phyloP scores from a whole-genome alignment of 495 filamentous ascomycete genomes.

The Evansstolkia leycettana region DNA sequence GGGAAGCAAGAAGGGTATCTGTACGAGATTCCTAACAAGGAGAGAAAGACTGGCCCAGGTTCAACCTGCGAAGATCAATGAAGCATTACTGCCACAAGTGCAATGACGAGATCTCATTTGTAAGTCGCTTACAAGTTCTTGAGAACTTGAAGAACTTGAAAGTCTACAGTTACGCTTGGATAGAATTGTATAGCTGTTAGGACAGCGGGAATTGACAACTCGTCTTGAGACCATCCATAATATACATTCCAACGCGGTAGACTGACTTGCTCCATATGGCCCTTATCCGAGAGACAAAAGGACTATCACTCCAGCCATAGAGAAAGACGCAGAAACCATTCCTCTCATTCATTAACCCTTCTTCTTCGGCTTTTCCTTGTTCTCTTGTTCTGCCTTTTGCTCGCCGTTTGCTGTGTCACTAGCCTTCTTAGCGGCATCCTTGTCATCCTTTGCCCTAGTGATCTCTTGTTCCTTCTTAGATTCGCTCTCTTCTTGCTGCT shows the following conservation, averaged over 20 bases:
- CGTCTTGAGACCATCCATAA: conserved; percentile 1
- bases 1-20: too few species aligned
- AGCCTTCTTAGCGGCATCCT: conserved; percentile 49
- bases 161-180: too few species aligned
- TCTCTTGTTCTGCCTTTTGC: conserved; percentile 53
- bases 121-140: too few species aligned
- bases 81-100: too few species aligned
- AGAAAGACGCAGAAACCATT: neutral
- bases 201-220: neutral
- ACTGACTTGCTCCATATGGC: neutral
- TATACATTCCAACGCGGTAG: neutral
- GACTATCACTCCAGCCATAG: too few species aligned
- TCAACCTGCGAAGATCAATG: too few species aligned
- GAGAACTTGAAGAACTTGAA: too few species aligned
- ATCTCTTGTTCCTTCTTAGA: conserved; percentile 59
- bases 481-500: conserved; percentile 92
- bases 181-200: neutral
- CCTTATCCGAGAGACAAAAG: neutral
- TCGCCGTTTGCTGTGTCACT: conserved; percentile 48
- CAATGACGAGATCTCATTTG: too few species aligned
- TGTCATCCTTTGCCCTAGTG: conserved; percentile 45
- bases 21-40: too few species aligned
- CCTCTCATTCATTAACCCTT: conserved; percentile 16
- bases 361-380: conserved; percentile 47
- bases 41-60: too few species aligned